These are phyloP conservation scores for Leccinum broughii DNA, from an alignment of 768 basidiomycete species.

Conservation along the genomic window DNA sequence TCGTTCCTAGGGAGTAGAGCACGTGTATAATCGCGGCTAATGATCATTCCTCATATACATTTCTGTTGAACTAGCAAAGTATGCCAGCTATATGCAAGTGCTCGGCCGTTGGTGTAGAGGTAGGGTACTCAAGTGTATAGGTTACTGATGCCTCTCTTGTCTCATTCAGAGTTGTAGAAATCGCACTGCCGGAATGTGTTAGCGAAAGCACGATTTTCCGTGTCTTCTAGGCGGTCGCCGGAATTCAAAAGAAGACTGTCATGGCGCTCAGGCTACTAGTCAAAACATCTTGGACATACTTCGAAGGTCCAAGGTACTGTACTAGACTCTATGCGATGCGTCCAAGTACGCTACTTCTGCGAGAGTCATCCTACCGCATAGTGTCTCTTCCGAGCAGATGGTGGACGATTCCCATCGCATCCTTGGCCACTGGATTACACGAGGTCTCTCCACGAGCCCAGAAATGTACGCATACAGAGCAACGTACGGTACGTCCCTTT, in stretches of 20 bases:
- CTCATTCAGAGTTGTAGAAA: background rate
- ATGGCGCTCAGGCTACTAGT: background rate
- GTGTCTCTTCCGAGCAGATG: background rate
- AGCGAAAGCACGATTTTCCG: background rate
- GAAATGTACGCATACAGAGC: background rate
- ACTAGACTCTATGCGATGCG: background rate
- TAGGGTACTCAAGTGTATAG: background rate
- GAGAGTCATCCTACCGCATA: background rate
- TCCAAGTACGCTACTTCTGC: background rate
- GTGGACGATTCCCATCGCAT: background rate
- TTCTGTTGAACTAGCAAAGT: background rate
- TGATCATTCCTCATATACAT: slow-evolving; percentile 6
- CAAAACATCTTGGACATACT: background rate
- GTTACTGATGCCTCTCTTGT: background rate
- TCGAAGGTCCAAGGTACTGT: background rate
- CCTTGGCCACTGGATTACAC: background rate
- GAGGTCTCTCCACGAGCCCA: background rate
- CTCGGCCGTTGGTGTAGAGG: background rate
- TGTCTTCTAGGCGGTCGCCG: background rate
- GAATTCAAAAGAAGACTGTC: background rate
- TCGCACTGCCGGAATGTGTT: background rate
- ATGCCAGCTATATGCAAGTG: background rate
- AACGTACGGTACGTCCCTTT: too few species aligned
- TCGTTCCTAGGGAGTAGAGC: slow-evolving; percentile 67
- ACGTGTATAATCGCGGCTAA: slow-evolving; percentile 11